These are phyloP conservation scores for Parastagonospora nodorum DNA, from an alignment of 2,329 filamentous ascomycete species.

Conservation along the genomic window DNA sequence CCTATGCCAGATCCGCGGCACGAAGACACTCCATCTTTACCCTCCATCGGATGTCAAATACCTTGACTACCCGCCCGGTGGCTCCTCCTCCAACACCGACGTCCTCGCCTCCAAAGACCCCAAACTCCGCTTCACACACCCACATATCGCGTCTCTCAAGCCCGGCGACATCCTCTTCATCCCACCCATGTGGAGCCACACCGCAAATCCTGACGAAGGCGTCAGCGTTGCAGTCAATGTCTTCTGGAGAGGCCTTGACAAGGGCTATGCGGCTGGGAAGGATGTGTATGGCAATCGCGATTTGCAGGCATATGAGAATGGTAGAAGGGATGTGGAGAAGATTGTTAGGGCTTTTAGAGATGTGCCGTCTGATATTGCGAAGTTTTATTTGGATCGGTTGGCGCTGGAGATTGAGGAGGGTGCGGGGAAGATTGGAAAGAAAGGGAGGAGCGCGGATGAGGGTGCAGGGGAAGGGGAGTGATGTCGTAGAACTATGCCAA, in stretches of 20 bases:
- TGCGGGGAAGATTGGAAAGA: constrained; percentile 21
- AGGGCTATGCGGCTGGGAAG: constrained; percentile 71
- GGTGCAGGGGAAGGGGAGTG: background rate
- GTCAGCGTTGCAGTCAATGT: constrained; percentile 84
- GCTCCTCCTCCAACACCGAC: constrained; percentile 79
- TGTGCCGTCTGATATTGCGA: constrained; percentile 68
- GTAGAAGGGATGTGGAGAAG: constrained; percentile 71
- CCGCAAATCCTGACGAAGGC: constrained; percentile 59
- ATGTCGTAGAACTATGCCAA: background rate
- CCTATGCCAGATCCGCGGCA: constrained; percentile 76
- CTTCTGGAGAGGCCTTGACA: constrained; percentile 76
- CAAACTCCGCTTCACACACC: constrained; percentile 54
- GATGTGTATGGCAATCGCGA: constrained; percentile 92
- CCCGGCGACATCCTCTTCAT: constrained; percentile 81
- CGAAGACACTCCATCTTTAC: constrained; percentile 76
- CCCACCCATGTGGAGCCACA: constrained; percentile 84
- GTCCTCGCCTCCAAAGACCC: constrained; percentile 58
- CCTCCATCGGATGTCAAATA: constrained; percentile 74
- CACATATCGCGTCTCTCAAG: constrained; percentile 67
- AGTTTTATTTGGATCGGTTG: constrained; percentile 76
- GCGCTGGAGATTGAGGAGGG: constrained; percentile 66
- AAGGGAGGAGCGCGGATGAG: background rate
- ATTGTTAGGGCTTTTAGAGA: constrained; percentile 68
- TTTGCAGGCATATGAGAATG: constrained; percentile 81
- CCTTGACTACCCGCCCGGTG: constrained; percentile 74